Conservation (phyloP, 805 yeast species). For the Teunomyces kruisii region DNA sequence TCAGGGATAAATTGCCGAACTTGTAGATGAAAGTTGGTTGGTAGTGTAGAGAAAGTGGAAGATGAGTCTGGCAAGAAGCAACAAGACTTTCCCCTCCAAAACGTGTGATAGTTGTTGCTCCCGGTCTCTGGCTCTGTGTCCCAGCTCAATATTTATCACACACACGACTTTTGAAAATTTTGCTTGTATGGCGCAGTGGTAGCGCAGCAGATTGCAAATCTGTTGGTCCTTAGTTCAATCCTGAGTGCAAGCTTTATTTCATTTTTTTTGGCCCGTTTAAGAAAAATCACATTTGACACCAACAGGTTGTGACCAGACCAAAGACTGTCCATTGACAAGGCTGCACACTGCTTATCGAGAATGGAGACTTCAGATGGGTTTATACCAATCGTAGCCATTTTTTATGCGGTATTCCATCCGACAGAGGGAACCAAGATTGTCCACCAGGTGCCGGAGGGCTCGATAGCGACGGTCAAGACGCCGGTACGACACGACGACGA, state of each 20-base stretch:
- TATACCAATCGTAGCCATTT: slow-evolving; percentile 83
- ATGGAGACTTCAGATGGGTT: slow-evolving; percentile 58
- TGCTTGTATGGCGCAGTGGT: slow-evolving; percentile 93
- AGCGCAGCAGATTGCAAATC: slow-evolving; percentile 99
- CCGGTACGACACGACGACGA: background rate
- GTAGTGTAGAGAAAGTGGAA: too few species aligned
- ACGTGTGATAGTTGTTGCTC: too few species aligned
- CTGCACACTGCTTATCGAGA: too few species aligned
- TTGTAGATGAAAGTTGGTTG: too few species aligned
- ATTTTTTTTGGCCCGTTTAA: slow-evolving; percentile 14
- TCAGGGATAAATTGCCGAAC: too few species aligned
- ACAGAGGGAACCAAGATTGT: slow-evolving; percentile 92
- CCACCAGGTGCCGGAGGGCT: slow-evolving; percentile 84
- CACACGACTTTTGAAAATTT: background rate
- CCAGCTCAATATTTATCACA: too few species aligned
- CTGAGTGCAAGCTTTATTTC: slow-evolving; percentile 79
- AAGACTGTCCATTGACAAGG: too few species aligned
- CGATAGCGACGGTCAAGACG: slow-evolving; percentile 41
- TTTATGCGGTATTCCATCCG: slow-evolving; percentile 92
- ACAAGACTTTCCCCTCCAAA: too few species aligned
- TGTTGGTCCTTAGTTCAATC: slow-evolving; percentile 97
- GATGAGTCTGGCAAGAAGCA: too few species aligned
- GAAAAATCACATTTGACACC: too few species aligned
- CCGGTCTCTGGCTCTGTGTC: too few species aligned
- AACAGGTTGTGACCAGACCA: too few species aligned